Evolutionary conservation across 2,329 filamentous ascomycete species (phyloP).

Genomic region (Leptographium lundbergii): DNA sequence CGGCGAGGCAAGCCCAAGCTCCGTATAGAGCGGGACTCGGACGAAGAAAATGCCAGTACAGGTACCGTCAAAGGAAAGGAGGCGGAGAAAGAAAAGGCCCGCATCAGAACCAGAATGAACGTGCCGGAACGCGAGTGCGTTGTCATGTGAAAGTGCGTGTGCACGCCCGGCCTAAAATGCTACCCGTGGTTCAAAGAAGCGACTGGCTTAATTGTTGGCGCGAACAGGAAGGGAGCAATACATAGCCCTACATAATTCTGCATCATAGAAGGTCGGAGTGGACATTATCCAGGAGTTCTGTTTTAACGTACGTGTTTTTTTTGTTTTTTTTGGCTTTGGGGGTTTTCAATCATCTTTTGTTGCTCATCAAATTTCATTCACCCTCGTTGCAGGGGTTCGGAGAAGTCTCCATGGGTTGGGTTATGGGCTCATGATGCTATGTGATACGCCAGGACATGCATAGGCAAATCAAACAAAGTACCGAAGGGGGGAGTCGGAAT

Average conservation of each 20-base stretch:
- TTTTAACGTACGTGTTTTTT: not conserved
- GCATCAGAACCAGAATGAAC: conserved; percentile 10
- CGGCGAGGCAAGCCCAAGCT: conserved; percentile 11
- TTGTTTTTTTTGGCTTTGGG: not conserved
- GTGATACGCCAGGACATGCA: not conserved
- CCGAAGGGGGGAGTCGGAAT: too few species aligned
- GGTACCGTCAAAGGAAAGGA: conserved; percentile 14
- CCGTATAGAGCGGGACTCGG: conserved; percentile 2
- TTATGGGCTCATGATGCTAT: not conserved
- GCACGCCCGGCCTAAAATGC: not conserved
- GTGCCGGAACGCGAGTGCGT: conserved; percentile 20
- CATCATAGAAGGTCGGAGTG: not conserved
- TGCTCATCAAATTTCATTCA: not conserved
- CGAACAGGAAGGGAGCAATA: not conserved
- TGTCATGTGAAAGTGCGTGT: conserved; percentile 16
- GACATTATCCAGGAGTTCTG: not conserved
- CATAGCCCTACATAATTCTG: not conserved
- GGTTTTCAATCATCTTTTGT: not conserved
- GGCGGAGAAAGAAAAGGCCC: conserved; percentile 14
- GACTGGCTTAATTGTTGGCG: not conserved
- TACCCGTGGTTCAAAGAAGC: not conserved
- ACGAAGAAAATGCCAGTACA: not conserved
- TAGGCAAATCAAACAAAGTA: not conserved
- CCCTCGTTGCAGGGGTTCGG: not conserved
- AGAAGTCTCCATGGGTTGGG: not conserved